Evolutionary conservation across 345 rosid genomes (phyloP).

Genomic region (Eucalyptus globulus): DNA sequence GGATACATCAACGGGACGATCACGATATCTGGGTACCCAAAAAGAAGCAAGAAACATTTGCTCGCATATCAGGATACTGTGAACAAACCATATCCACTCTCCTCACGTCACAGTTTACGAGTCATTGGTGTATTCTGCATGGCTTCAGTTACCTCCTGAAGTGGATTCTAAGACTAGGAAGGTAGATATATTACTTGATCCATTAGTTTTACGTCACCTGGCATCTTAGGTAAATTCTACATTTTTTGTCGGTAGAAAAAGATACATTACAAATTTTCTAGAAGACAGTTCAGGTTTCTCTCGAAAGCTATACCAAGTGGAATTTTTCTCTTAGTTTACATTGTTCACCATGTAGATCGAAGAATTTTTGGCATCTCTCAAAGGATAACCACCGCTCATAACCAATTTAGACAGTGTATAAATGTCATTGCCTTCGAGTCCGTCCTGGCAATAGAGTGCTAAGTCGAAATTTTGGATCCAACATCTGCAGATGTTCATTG

Average conservation of each 20-base stretch:
- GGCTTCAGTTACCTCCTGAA: conserved; percentile 52
- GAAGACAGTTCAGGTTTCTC: neutral
- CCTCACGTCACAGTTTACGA: conserved; percentile 56
- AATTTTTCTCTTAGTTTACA: neutral
- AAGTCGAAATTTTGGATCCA: neutral
- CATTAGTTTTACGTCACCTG: neutral
- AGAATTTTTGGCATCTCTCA: neutral
- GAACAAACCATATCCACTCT: conserved; percentile 63
- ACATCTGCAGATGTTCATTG: conserved; percentile 39
- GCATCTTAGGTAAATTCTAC: neutral
- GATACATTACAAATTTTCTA: neutral
- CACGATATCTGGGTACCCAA: conserved; percentile 49
- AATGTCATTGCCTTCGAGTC: neutral
- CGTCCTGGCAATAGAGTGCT: neutral
- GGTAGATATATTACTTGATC: conserved; percentile 12
- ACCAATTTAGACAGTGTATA: neutral
- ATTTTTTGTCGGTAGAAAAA: neutral
- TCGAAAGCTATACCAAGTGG: neutral
- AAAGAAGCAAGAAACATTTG: conserved; percentile 58
- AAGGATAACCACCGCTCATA: neutral
- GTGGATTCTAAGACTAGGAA: conserved; percentile 38
- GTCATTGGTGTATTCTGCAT: conserved; percentile 50
- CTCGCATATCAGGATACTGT: conserved; percentile 59
- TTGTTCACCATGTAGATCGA: neutral
- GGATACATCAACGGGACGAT: conserved; percentile 41